Conservation (phyloP, 345 rosid species). For the Excoecaria cochinchinensis region DNA sequence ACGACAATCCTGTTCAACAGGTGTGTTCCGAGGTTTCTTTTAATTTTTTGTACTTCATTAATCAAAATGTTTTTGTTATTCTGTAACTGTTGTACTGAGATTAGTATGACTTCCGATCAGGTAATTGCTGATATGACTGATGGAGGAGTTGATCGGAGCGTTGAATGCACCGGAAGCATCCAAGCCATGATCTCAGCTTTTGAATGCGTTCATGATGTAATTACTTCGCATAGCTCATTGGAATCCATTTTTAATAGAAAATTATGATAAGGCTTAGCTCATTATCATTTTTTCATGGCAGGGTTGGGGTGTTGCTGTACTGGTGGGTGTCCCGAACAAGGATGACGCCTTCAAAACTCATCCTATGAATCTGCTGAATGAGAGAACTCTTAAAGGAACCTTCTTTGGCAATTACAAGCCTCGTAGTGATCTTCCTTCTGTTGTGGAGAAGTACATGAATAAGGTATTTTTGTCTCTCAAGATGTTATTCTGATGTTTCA, state of each 20-base stretch:
- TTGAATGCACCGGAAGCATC: constrained; percentile 38
- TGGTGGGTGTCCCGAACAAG: constrained; percentile 51
- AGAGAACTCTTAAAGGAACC: constrained; percentile 56
- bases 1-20: constrained; percentile 68
- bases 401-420: constrained; percentile 65
- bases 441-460: constrained; percentile 53
- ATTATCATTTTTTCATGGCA: constrained; percentile 14
- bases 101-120: constrained; percentile 10
- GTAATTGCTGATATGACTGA: constrained; percentile 39
- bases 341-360: constrained; percentile 53
- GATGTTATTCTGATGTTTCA: not conserved
- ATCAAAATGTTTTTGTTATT: no score
- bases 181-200: constrained; percentile 38
- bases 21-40: constrained; percentile 26
- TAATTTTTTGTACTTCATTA: not conserved
- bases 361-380: constrained; percentile 43
- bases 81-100: not conserved
- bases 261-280: not conserved
- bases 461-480: constrained; percentile 22
- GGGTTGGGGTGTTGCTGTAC: constrained; percentile 61
- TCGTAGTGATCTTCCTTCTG: constrained; percentile 43
- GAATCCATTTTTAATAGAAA: not conserved
- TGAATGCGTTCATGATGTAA: constrained; percentile 43
- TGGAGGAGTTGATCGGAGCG: constrained; percentile 46
- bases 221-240: not conserved